Percentiles rank a stretch among this genome's conserved stretches.
These are phyloP conservation scores for Paramecium sexaurelia DNA, from an alignment of 73 alveolate genomes.

Conservation along the genomic window DNA sequence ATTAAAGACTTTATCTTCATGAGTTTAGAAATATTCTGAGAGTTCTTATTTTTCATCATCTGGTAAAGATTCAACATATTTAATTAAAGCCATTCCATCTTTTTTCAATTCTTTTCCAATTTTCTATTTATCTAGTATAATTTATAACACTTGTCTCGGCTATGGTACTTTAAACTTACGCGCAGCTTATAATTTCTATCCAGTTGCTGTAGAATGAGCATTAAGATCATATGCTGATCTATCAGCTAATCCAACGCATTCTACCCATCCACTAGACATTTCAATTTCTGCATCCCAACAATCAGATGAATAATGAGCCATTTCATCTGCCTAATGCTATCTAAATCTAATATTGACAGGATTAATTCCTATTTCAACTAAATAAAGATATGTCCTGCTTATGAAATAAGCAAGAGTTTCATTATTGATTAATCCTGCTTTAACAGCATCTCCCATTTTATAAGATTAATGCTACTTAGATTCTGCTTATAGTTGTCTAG, in stretches of 20 bases:
- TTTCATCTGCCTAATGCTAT: constrained; percentile 97
- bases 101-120: constrained; percentile 86
- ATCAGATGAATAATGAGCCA: constrained; percentile 99
- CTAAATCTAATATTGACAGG: constrained; percentile 95
- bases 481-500: constrained; percentile 76
- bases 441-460: constrained; percentile 91
- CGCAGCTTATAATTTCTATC: constrained; percentile 89
- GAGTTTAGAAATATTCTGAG: constrained; percentile 75
- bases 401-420: constrained; percentile 98
- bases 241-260: constrained; percentile 99
- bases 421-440: constrained; percentile 85
- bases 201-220: constrained; percentile 89
- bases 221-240: constrained; percentile 97
- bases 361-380: constrained; percentile 85
- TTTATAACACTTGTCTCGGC: constrained; percentile 74
- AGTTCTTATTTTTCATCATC: constrained; percentile 84
- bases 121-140: constrained; percentile 82
- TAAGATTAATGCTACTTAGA: constrained; percentile 12
- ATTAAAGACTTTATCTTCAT: constrained; percentile 75
- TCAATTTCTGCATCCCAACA: constrained; percentile 99
- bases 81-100: constrained; percentile 85
- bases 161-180: constrained; percentile 88
- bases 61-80: constrained; percentile 77
- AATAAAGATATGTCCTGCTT: constrained; percentile 92
- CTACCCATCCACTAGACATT: constrained; percentile 99